phyloP scores from a whole-genome alignment of 2,329 filamentous ascomycete genomes.

The Neofusicoccum sp. region DNA sequence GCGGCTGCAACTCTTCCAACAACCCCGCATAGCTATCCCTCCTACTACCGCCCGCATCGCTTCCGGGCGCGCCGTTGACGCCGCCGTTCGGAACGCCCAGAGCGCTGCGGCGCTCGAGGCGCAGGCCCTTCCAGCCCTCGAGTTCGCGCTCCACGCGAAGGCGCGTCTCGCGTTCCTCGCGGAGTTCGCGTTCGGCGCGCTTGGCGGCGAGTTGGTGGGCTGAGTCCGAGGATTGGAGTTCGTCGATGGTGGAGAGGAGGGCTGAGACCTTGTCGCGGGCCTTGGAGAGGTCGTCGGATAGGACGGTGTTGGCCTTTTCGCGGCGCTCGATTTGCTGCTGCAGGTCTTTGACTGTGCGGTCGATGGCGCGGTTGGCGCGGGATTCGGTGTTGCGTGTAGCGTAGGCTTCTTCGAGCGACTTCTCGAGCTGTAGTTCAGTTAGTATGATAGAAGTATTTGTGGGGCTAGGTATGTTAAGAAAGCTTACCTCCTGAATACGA shows the following conservation, averaged over 20 bases:
- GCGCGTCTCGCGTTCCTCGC: slow-evolving; percentile 81
- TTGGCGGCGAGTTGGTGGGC: slow-evolving; percentile 76
- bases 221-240: slow-evolving; percentile 85
- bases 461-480: not conserved
- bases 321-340: slow-evolving; percentile 89
- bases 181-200: slow-evolving; percentile 83
- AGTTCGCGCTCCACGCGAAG: slow-evolving; percentile 83
- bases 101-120: slow-evolving; percentile 56
- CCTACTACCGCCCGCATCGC: slow-evolving; percentile 44
- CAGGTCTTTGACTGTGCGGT: slow-evolving; percentile 89
- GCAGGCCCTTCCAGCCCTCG: slow-evolving; percentile 73
- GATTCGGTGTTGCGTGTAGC: slow-evolving; percentile 75
- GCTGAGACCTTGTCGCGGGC: slow-evolving; percentile 89
- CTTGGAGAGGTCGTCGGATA: slow-evolving; percentile 79
- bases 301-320: slow-evolving; percentile 78
- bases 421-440: slow-evolving; percentile 68
- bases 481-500: slow-evolving; percentile 85
- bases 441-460: slow-evolving; percentile 17
- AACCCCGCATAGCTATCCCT: slow-evolving; percentile 34
- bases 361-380: slow-evolving; percentile 85
- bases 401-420: slow-evolving; percentile 80
- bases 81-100: slow-evolving; percentile 30
- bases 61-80: slow-evolving; percentile 29
- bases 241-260: slow-evolving; percentile 86
- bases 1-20: slow-evolving; percentile 14